Percentiles rank a stretch among this genome's conserved stretches.
phyloP scores from a whole-genome alignment of 495 filamentous ascomycete genomes.

The Xylaria sp. region DNA sequence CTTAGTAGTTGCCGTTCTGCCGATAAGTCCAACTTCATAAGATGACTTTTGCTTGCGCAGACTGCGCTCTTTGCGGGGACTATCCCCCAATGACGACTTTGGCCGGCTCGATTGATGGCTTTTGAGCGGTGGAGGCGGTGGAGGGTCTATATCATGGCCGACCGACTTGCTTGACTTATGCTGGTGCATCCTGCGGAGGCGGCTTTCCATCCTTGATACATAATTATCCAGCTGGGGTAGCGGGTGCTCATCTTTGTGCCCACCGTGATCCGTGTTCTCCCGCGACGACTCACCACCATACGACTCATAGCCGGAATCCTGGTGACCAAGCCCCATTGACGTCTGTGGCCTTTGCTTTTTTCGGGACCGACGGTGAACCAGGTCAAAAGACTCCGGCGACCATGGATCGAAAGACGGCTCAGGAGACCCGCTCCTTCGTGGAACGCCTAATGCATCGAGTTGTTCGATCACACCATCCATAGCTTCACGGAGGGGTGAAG shows the following conservation, averaged over 20 bases:
- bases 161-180: slow-evolving; percentile 52
- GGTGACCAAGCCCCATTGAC: slow-evolving; percentile 69
- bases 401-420: slow-evolving; percentile 75
- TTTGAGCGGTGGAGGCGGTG: slow-evolving; percentile 71
- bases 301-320: slow-evolving; percentile 62
- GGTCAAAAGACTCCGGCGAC: slow-evolving; percentile 89
- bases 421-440: slow-evolving; percentile 58
- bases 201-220: slow-evolving; percentile 86
- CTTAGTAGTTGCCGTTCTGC: slow-evolving; percentile 70
- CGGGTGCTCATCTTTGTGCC: slow-evolving; percentile 58
- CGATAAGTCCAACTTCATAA: slow-evolving; percentile 78
- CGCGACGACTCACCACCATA: slow-evolving; percentile 56
- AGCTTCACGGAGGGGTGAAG: slow-evolving; percentile 87
- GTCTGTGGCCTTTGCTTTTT: slow-evolving; percentile 67
- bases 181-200: slow-evolving; percentile 74
- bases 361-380: slow-evolving; percentile 53
- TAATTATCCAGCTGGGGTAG: slow-evolving; percentile 80
- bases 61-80: slow-evolving; percentile 38
- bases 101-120: slow-evolving; percentile 51
- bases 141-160: slow-evolving; percentile 54
- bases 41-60: slow-evolving; percentile 74
- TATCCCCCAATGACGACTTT: slow-evolving; percentile 57
- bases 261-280: slow-evolving; percentile 44
- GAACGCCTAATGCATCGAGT: slow-evolving; percentile 83
- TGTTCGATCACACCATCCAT: slow-evolving; percentile 99